phyloP scores from a whole-genome alignment of 1,139 yeast genomes.

The Hanseniaspora uvarum region DNA sequence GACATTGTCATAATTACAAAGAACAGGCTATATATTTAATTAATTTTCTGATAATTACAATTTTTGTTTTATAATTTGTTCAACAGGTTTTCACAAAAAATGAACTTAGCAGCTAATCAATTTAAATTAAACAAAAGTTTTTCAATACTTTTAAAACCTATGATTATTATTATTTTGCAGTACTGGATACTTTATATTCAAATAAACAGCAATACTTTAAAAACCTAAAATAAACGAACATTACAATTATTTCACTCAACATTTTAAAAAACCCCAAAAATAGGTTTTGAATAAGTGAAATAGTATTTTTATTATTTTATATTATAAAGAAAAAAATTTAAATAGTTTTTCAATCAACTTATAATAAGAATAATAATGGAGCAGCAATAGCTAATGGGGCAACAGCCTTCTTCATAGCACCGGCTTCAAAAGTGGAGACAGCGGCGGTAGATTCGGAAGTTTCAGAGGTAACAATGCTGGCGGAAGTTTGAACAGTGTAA shows the following conservation, averaged over 20 bases:
- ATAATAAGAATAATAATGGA: constrained; percentile 30
- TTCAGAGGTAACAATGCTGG: constrained; percentile 19
- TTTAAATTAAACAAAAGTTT: neutral
- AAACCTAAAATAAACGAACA: neutral
- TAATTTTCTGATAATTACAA: neutral
- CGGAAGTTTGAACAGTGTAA: constrained; percentile 5
- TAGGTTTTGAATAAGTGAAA: neutral
- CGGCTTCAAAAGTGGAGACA: constrained; percentile 28
- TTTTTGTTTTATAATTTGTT: no score
- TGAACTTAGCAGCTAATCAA: neutral
- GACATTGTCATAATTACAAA: neutral
- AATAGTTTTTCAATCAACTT: constrained; percentile 19
- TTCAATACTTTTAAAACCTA: neutral
- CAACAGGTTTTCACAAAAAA: neutral
- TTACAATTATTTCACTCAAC: neutral
- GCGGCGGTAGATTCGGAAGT: constrained; percentile 23
- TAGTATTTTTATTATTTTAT: neutral
- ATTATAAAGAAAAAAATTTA: neutral
- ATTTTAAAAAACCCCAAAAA: no score
- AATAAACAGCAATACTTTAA: neutral
- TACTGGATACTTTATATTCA: neutral
- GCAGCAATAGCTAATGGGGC: constrained; percentile 34
- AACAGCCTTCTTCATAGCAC: constrained; percentile 20
- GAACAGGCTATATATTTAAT: neutral
- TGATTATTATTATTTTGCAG: neutral